Evolutionary conservation across 129 eudicot genomes (phyloP).

Genomic region (Helianthus annuus): HanXRQr2.0-SUNRISE NC_035447.2:17796125-17796624

Average conservation of each 20-base stretch:
- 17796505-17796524: not conserved
- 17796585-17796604: too few relatives aligned
- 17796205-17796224: not conserved
- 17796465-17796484: not conserved
- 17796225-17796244: conserved; percentile 32
- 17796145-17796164: conserved; percentile 40
- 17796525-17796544: not conserved
- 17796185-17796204: not conserved
- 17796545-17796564: too few relatives aligned
- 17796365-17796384: conserved; percentile 29
- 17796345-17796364: conserved; percentile 51
- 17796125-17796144: conserved; percentile 69
- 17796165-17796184: not conserved
- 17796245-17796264: conserved; percentile 49
- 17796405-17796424: conserved; percentile 74
- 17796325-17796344: conserved; percentile 52
- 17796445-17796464: conserved; percentile 64
- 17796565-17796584: too few relatives aligned
- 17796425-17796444: conserved; percentile 69
- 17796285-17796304: conserved; percentile 46
- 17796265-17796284: conserved; percentile 46
- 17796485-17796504: not conserved
- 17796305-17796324: conserved; percentile 70
- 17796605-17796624: too few relatives aligned
- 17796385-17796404: conserved; percentile 43